A percentile compares a stretch with the other conserved stretches of the same genome.
Evolutionary conservation across 2,329 filamentous ascomycete species (phyloP).

Genomic region (Mariannaea sp.): DNA sequence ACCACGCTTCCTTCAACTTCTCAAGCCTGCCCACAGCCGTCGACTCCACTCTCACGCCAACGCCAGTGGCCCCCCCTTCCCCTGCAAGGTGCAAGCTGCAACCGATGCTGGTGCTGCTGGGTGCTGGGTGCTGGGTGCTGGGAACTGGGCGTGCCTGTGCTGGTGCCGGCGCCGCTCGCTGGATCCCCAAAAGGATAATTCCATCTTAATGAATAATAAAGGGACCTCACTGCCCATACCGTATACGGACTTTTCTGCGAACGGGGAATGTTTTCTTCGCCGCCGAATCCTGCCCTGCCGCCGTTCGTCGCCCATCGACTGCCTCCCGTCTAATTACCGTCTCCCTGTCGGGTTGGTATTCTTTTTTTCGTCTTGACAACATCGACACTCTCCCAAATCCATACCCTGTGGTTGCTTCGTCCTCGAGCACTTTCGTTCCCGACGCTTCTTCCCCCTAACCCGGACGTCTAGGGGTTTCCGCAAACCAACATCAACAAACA

Average conservation of each 20-base stretch:
- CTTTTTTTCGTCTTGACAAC: background rate
- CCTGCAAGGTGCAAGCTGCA: conserved; percentile 20
- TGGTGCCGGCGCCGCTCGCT: conserved; percentile 12
- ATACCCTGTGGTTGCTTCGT: conserved; percentile 11
- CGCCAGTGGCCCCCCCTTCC: conserved; percentile 19
- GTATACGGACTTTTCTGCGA: conserved; percentile 7
- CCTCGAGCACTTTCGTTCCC: conserved; percentile 8
- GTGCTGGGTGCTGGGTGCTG: no score
- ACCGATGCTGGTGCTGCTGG: conserved; percentile 14
- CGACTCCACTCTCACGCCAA: conserved; percentile 32
- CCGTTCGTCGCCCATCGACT: background rate
- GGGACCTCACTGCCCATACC: conserved; percentile 10
- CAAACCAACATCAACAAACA: no score
- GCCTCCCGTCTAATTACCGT: background rate
- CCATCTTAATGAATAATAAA: conserved; percentile 20
- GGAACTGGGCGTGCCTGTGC: no score
- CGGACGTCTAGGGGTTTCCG: conserved; percentile 1
- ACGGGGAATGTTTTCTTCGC: conserved; percentile 13
- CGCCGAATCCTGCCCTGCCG: conserved; percentile 8
- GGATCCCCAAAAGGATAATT: conserved; percentile 17
- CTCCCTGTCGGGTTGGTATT: no score
- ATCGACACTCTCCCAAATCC: background rate
- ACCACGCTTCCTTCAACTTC: background rate
- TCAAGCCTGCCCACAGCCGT: conserved; percentile 5
- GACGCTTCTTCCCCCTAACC: conserved; percentile 8